These are phyloP conservation scores for Pseudotulostoma volvatum DNA, from an alignment of 495 filamentous ascomycete genomes.

Conservation along the genomic window DNA sequence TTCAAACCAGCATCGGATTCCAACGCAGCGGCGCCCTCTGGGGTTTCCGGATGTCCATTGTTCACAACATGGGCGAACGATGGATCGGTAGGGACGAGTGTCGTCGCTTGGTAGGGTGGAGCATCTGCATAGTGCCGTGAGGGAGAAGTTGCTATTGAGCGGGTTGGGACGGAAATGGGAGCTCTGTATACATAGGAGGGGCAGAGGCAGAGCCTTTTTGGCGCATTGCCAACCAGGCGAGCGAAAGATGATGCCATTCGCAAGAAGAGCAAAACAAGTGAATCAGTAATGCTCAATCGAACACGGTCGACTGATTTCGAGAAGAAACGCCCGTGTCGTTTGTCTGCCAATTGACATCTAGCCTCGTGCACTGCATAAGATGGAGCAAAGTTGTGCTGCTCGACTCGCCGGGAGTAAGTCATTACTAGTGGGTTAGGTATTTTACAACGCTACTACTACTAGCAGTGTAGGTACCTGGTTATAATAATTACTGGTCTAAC, in stretches of 20 bases:
- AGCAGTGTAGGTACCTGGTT: no score
- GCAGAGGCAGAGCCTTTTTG: conserved; percentile 47
- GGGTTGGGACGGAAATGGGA: conserved; percentile 27
- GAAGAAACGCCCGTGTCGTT: neutral
- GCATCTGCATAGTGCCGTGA: conserved; percentile 44
- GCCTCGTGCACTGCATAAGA: no score
- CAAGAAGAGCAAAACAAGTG: conserved; percentile 8
- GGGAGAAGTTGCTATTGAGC: conserved; percentile 53
- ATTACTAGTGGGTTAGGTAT: no score
- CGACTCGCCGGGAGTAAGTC: no score
- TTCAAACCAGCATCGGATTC: conserved; percentile 39
- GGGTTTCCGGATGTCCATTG: conserved; percentile 22
- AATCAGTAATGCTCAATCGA: neutral
- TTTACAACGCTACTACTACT: no score
- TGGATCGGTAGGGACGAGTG: conserved; percentile 42
- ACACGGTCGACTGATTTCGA: neutral
- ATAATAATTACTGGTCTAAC: no score
- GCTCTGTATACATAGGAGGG: conserved; percentile 26
- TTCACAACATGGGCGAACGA: conserved; percentile 36
- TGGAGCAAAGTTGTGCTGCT: no score
- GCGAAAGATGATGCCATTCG: conserved; percentile 51
- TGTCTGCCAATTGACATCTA: no score
- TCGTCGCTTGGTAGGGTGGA: conserved; percentile 40
- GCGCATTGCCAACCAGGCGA: conserved; percentile 45
- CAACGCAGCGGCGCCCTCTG: conserved; percentile 27